Evolutionary conservation across 371 early-diverging fungal genomes (phyloP).

Genomic region (Saksenaea vasiformis): DNA sequence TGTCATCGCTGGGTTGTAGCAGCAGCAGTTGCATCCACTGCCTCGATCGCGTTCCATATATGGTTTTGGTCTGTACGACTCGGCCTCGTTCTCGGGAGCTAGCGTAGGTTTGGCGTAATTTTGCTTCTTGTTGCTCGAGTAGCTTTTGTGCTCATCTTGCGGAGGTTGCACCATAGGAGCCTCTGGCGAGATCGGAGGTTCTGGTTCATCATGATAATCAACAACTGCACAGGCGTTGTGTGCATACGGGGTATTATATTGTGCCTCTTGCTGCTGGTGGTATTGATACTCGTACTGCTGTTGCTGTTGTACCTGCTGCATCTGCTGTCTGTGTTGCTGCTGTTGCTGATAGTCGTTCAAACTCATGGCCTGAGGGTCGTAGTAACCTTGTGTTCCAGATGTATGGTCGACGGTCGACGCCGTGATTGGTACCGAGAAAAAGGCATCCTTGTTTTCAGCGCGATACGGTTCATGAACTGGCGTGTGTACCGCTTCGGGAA

Average conservation of each 20-base stretch:
- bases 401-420: background rate
- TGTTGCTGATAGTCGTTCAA: constrained; percentile 16
- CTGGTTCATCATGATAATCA: constrained; percentile 21
- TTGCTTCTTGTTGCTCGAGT: background rate
- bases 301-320: constrained; percentile 3
- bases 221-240: background rate
- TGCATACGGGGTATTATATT: background rate
- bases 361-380: constrained; percentile 23
- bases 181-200: constrained; percentile 11
- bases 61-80: constrained; percentile 16
- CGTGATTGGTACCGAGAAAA: background rate
- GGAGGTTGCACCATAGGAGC: constrained; percentile 17
- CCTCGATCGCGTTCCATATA: constrained; percentile 13
- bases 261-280: background rate
- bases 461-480: background rate
- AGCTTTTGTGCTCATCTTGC: constrained; percentile 2
- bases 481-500: background rate
- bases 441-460: background rate
- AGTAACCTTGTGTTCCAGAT: constrained; percentile 5
- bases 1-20: constrained; percentile 28
- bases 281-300: background rate
- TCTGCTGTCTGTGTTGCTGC: constrained; percentile 9
- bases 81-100: constrained; percentile 26
- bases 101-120: background rate
- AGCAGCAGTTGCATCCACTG: constrained; percentile 21